phyloP scores from a whole-genome alignment of 2,329 filamentous ascomycete genomes.

The Aspergillus eucalypticola region DNA sequence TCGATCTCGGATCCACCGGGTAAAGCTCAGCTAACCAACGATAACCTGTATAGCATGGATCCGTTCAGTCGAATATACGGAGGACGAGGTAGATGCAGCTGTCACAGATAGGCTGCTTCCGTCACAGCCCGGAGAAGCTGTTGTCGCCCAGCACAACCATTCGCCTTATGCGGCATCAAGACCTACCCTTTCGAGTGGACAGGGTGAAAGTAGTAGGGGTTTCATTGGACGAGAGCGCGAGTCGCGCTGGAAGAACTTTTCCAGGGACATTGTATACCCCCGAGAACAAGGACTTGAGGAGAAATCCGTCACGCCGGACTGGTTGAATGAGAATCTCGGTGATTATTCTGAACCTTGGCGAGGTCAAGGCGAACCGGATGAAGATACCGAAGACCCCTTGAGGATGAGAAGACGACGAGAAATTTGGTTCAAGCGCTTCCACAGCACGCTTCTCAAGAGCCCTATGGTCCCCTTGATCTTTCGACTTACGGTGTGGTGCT shows the following conservation, averaged over 20 bases:
- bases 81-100: slow-evolving; percentile 39
- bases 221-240: slow-evolving; percentile 28
- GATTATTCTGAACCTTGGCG: slow-evolving; percentile 56
- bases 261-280: slow-evolving; percentile 45
- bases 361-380: slow-evolving; percentile 48
- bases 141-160: slow-evolving; percentile 50
- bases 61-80: slow-evolving; percentile 40
- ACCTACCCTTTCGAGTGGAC: slow-evolving; percentile 16
- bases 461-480: slow-evolving; percentile 83
- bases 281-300: slow-evolving; percentile 36
- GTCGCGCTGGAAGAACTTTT: slow-evolving; percentile 51
- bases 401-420: slow-evolving; percentile 53
- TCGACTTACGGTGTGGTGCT: slow-evolving; percentile 77
- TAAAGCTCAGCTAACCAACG: slow-evolving; percentile 5
- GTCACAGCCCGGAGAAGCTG: slow-evolving; percentile 39
- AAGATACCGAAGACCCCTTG: slow-evolving; percentile 53
- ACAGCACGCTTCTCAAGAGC: slow-evolving; percentile 71
- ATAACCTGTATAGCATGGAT: slow-evolving; percentile 42
- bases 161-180: slow-evolving; percentile 37
- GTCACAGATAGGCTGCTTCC: slow-evolving; percentile 39
- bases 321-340: slow-evolving; percentile 47
- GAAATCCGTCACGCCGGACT: slow-evolving; percentile 48
- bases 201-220: slow-evolving; percentile 9
- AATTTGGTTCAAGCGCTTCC: slow-evolving; percentile 61
- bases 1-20: background rate